Base-by-base conservation (phyloP, 495 filamentous ascomycete species). In the Aspergillus wentii region DNA sequence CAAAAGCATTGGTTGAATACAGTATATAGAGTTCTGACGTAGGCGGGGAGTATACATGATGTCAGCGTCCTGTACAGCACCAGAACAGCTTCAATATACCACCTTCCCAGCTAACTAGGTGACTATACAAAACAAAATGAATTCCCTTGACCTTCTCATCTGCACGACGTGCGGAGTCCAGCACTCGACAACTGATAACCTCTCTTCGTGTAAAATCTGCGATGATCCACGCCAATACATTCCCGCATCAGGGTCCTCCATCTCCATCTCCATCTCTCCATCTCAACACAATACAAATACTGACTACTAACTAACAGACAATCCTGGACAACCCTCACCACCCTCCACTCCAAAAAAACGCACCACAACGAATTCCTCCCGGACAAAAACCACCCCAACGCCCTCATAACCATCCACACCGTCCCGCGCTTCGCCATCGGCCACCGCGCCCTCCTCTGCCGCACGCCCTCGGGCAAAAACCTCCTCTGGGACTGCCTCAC, bases 401-500 rank as follows among this genome's bases (percentile, higher is more conserved):
- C 34, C 14, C 40, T 47, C 5, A 52, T 55, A 30, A n/a, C 34
- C 34, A 48, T 49, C 35, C 42, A 50, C 42, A 59, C 46, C 8
- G 15, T 15, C 13, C 54, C 54, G 11, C 48, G 57, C 48, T 65
- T 83, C 41, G 85, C 57, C 30, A 91, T 89, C 40, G 85, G 85
- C 13, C 79, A 91, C 52, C 72, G 85, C 9, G 78, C 76, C 31
- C 72, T 88, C 25, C 63, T 90, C 10, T 56, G 88, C 17, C 58
- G 61, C 21, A 83, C 78, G 0, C 64, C 69, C 0, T 14, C 52
- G 0, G 82, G 82, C 0, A 86, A 87, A 50, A 57, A n/a, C n/a
- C n/a, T 89, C 13, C 68, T 90, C 6, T 90, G 85, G 85, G 85
- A 89, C 55, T 74, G 82, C 45, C 60, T 91, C 29, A 63, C 82